A percentile compares a stretch with the other conserved stretches of the same genome.
phyloP scores from a whole-genome alignment of 768 basidiomycete species.

The Amanita muscaria region DNA sequence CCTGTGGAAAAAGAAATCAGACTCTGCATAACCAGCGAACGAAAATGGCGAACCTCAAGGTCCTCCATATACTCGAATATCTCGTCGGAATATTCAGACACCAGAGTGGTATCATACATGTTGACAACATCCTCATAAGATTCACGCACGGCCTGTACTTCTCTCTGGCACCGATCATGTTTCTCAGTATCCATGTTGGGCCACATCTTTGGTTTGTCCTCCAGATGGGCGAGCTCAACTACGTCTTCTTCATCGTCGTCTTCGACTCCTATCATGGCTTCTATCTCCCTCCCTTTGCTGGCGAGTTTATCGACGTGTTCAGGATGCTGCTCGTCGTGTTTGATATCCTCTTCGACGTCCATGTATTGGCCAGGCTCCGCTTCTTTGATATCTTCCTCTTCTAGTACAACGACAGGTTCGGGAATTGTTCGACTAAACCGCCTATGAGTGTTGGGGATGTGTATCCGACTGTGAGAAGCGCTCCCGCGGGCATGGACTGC shows the following conservation, averaged over 20 bases:
- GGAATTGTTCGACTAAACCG: constrained; percentile 34
- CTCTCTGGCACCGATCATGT: constrained; percentile 44
- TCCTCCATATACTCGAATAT: constrained; percentile 95
- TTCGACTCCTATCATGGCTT: constrained; percentile 52
- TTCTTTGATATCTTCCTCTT: constrained; percentile 32
- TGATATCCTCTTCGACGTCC: constrained; percentile 51
- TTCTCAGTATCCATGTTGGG: constrained; percentile 64
- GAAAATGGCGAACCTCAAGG: constrained; percentile 60
- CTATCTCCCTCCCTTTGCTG: constrained; percentile 47
- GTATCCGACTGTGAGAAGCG: constrained; percentile 22
- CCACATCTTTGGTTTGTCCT: constrained; percentile 46
- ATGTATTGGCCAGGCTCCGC: constrained; percentile 40
- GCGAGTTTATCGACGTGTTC: constrained; percentile 34
- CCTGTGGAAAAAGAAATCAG: constrained; percentile 32
- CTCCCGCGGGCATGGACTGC: constrained; percentile 29
- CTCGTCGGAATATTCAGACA: constrained; percentile 97
- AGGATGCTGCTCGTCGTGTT: constrained; percentile 15
- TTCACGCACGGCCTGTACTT: constrained; percentile 63
- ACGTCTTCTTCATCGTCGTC: constrained; percentile 36
- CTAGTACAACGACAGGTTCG: constrained; percentile 31
- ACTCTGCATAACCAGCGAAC: not conserved
- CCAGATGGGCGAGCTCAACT: constrained; percentile 16
- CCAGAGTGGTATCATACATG: constrained; percentile 86
- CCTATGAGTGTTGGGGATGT: constrained; percentile 21
- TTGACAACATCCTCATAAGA: constrained; percentile 64